phyloP scores from a whole-genome alignment of 257 asterid genomes.

The Primulina tabacum region DNA sequence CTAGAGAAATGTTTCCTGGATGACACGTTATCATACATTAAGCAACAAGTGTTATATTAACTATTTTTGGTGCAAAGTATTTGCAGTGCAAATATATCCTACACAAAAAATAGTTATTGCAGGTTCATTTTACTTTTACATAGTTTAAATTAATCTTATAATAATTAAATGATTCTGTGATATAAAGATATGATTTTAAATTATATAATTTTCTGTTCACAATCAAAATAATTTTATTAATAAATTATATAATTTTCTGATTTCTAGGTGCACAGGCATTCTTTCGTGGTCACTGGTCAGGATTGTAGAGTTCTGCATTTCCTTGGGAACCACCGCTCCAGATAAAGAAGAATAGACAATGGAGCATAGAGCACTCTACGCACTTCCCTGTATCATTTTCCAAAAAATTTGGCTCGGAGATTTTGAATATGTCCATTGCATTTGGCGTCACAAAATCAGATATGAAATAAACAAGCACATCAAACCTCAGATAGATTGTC shows the following conservation, averaged over 20 bases:
- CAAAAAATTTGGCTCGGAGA: conserved; percentile 18
- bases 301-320: conserved; percentile 6
- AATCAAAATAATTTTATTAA: no score
- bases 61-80: background rate
- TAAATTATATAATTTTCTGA: no score
- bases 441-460: conserved; percentile 6
- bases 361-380: background rate
- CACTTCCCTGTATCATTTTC: conserved; percentile 14
- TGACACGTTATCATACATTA: background rate
- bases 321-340: conserved; percentile 14
- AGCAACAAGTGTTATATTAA: background rate
- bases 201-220: background rate
- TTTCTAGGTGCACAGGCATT: conserved; percentile 8
- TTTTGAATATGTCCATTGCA: background rate
- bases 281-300: conserved; percentile 5
- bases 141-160: background rate
- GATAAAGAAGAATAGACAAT: background rate
- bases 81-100: background rate
- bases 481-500: conserved; percentile 2
- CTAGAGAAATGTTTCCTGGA: no score
- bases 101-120: background rate
- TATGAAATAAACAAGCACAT: background rate
- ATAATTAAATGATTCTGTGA: no score
- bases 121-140: background rate
- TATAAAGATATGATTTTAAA: background rate